Base-by-base conservation (phyloP, 768 basidiomycete genomes). In the Pleurotus citrinopileatus region DNA sequence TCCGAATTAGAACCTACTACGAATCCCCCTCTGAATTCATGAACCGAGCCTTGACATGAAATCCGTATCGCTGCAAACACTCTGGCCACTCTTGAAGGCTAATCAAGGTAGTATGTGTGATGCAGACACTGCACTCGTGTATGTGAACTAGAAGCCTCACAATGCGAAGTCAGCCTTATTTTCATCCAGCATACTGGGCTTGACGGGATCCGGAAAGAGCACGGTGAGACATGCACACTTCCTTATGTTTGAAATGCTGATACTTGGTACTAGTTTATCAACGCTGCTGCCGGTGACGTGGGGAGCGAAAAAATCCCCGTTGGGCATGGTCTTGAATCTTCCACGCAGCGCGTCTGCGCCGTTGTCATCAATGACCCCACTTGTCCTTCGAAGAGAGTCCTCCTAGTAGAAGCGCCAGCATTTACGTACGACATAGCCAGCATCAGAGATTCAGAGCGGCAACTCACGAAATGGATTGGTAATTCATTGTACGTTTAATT, bases 191-290 rank as follows among this genome's bases (percentile, higher is more conserved):
- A 22, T 51, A 12, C n/a, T 51, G 34, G 48, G 48, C 10, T 20
- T 51, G 22, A 51, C 48, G 3, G 48, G 48, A 13, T 51, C 48
- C 5, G 48, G 48, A 8, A 51, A 51, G 27, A 51, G 48, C 23
- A 51, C 48, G 34, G 48, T 51, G 34, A 13, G n/a, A n/a, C 15
- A n/a, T 19, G 17, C 13, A n/a, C 32, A 12, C 17, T 40, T 40
- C 13, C 5, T n/a, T 19, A 13, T 12, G 12, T n/a, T 7, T 7
- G 1, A 40, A 19, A 12, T 40, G 17, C 1, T 19, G 7, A 40
- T 27, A 13, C 20, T 28, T n/a, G n/a, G 34, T 8, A n/a, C 19
- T 20, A 56, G 55, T 56, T 56, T 23, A 56, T 56, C 47, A 52
- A 56, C 25, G 36, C 37, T 19, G 48, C 48, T 17, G 38, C 48